Evolutionary conservation across 192 early-diverging fungal species (phyloP).

Genomic region (Allomyces arbusculus): DNA sequence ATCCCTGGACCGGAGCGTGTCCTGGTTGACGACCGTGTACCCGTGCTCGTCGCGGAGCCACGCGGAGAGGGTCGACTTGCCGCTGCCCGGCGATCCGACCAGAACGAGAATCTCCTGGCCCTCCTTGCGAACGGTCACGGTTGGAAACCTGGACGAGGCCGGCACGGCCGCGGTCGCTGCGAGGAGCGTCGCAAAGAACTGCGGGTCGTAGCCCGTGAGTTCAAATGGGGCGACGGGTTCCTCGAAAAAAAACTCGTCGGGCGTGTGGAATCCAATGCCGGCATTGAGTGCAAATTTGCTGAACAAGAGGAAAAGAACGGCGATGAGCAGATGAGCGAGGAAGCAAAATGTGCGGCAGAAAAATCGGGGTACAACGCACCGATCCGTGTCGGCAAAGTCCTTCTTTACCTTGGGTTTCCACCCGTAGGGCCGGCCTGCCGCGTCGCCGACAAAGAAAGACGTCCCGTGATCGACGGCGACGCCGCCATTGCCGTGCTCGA

Average conservation of each 20-base stretch:
- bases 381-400: conserved; percentile 70
- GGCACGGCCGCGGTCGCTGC: conserved; percentile 6
- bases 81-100: conserved; percentile 65
- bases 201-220: neutral
- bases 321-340: conserved; percentile 2
- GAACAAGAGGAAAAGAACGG: neutral
- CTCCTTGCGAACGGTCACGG: conserved; percentile 3
- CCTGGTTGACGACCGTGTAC: conserved; percentile 63
- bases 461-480: conserved; percentile 21
- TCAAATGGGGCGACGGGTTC: conserved; percentile 20
- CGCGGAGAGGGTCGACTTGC: conserved; percentile 55
- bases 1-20: conserved; percentile 52
- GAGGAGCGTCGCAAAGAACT: conserved; percentile 3
- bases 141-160: conserved; percentile 5
- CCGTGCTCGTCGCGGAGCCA: conserved; percentile 38
- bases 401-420: conserved; percentile 35
- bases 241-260: conserved; percentile 54
- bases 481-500: conserved; percentile 15
- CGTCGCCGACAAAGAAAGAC: conserved; percentile 83
- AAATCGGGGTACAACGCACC: conserved; percentile 3
- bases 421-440: conserved; percentile 54
- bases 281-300: conserved; percentile 62
- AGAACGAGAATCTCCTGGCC: conserved; percentile 42
- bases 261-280: conserved; percentile 52
- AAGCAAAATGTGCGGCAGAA: neutral